Conservation (phyloP, 2,329 filamentous ascomycete species). For the Nigrograna mackinnonii region DNA sequence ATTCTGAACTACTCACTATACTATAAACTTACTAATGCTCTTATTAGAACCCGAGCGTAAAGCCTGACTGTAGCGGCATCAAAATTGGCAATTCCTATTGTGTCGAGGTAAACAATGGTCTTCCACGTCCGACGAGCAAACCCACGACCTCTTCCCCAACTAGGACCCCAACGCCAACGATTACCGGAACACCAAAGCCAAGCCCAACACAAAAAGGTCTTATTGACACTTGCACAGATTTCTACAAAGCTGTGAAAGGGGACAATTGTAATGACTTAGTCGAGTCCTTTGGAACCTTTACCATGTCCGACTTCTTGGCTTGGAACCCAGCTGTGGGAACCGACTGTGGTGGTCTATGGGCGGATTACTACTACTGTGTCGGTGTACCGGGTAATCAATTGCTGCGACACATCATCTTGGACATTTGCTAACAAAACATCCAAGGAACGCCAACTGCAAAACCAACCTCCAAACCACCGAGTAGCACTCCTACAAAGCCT, state of each 20-base stretch:
- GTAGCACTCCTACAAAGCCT: background rate
- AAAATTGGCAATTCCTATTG: conserved; percentile 16
- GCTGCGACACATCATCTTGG: background rate
- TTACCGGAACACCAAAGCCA: conserved; percentile 9
- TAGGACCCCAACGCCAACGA: conserved; percentile 2
- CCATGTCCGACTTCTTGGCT: conserved; percentile 8
- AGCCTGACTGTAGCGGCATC: conserved; percentile 14
- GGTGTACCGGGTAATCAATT: conserved; percentile 1
- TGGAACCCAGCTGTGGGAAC: conserved; percentile 11
- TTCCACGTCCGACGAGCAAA: background rate
- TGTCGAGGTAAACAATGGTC: conserved; percentile 10
- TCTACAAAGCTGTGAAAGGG: conserved; percentile 12
- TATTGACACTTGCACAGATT: conserved; percentile 10
- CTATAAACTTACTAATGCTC: conserved; percentile 1
- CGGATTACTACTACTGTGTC: conserved; percentile 4
- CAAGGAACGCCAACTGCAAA: background rate
- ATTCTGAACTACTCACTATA: too few relatives aligned
- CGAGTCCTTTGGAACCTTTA: conserved; percentile 11
- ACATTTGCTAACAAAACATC: too few relatives aligned
- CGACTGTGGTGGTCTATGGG: conserved; percentile 4
- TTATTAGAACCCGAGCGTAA: conserved; percentile 14
- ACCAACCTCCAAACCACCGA: background rate
- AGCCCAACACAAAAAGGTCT: conserved; percentile 14
- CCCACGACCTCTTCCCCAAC: conserved; percentile 1
- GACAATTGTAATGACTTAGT: conserved; percentile 13